phyloP scores from a whole-genome alignment of 2,329 filamentous ascomycete species.

The Fusarium austroafricanum region DNA sequence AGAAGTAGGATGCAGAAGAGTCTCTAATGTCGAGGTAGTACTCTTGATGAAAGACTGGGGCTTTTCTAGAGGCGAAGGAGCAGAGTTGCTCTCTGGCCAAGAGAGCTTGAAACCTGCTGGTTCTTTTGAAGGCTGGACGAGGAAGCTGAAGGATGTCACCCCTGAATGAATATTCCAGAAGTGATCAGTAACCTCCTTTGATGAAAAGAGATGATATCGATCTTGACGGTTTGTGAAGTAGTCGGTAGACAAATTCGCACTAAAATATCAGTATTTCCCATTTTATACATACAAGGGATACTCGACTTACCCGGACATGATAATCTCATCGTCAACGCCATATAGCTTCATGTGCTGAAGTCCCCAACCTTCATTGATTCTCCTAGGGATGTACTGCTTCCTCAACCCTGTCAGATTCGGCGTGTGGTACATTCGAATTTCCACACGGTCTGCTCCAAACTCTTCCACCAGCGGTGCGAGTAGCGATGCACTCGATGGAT shows the following conservation, averaged over 20 bases:
- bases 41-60: constrained; percentile 75
- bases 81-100: constrained; percentile 82
- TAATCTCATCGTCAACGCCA: constrained; percentile 93
- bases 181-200: constrained; percentile 81
- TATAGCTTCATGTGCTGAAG: constrained; percentile 99
- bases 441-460: constrained; percentile 85
- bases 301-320: constrained; percentile 79
- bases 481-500: constrained; percentile 88
- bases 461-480: constrained; percentile 85
- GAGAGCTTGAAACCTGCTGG: constrained; percentile 69
- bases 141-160: constrained; percentile 84
- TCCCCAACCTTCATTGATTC: constrained; percentile 98
- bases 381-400: constrained; percentile 84
- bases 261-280: constrained; percentile 42
- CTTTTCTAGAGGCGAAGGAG: constrained; percentile 78
- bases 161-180: constrained; percentile 82
- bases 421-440: constrained; percentile 97
- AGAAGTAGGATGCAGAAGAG: constrained; percentile 66
- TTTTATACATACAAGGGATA: fast-evolving
- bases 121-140: constrained; percentile 72
- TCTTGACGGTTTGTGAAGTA: constrained; percentile 98
- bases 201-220: constrained; percentile 91
- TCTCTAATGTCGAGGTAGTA: constrained; percentile 74
- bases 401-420: constrained; percentile 90
- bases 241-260: constrained; percentile 88